These are phyloP conservation scores for Clonostachys chloroleuca DNA, from an alignment of 2,329 filamentous ascomycete species.

Conservation along the genomic window DNA sequence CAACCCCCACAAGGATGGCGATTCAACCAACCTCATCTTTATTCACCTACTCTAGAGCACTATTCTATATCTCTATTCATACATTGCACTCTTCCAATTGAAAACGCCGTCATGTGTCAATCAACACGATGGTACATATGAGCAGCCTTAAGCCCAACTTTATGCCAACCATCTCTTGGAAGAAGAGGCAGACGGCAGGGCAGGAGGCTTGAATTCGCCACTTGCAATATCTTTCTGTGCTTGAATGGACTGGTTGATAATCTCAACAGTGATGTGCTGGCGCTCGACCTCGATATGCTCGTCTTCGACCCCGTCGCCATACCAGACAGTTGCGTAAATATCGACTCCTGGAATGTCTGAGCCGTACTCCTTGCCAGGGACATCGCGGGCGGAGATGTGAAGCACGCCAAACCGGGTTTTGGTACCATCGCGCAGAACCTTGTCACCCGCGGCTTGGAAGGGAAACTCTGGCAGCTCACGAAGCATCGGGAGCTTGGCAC, in stretches of 20 bases:
- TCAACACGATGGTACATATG: too few relatives aligned
- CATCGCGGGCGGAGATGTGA: slow-evolving; percentile 11
- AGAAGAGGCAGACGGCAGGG: not conserved
- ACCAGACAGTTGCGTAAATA: slow-evolving; percentile 13
- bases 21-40: too few relatives aligned
- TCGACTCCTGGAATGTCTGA: slow-evolving; percentile 5
- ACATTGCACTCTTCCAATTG: too few relatives aligned
- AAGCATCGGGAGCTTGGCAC: slow-evolving; percentile 21
- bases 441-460: slow-evolving; percentile 15
- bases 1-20: too few relatives aligned
- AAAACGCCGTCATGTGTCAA: too few relatives aligned
- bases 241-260: slow-evolving; percentile 10
- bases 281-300: slow-evolving; percentile 13
- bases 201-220: not conserved
- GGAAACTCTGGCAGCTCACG: slow-evolving; percentile 12
- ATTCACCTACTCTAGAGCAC: too few relatives aligned
- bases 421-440: slow-evolving; percentile 8
- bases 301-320: slow-evolving; percentile 9
- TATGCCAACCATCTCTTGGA: too few relatives aligned
- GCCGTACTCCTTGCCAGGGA: slow-evolving; percentile 3
- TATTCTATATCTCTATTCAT: too few relatives aligned
- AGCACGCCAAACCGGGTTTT: slow-evolving; percentile 12
- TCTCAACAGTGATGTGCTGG: slow-evolving; percentile 13
- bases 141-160: too few relatives aligned
- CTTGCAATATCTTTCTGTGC: slow-evolving; percentile 8